Percentiles rank a stretch among this genome's conserved stretches.
These are phyloP conservation scores for Clohesyomyces aquaticus DNA, from an alignment of 495 filamentous ascomycete species.

Conservation along the genomic window DNA sequence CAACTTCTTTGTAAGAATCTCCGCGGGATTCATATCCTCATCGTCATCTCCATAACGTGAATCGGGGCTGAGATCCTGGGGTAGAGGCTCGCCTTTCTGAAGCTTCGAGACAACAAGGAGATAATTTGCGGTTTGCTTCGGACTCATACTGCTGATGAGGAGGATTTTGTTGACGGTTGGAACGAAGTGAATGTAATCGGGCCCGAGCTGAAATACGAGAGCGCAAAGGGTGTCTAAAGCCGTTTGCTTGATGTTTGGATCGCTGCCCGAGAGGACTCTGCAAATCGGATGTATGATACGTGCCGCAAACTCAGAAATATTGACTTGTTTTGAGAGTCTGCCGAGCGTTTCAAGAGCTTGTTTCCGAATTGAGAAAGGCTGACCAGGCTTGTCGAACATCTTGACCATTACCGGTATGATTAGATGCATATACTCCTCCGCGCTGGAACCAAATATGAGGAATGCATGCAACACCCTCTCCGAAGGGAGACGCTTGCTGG, in stretches of 20 bases:
- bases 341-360: slow-evolving; percentile 92
- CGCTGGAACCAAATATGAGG: slow-evolving; percentile 92
- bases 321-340: slow-evolving; percentile 93
- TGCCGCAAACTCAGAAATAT: slow-evolving; percentile 94
- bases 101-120: slow-evolving; percentile 87
- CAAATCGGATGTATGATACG: slow-evolving; percentile 90
- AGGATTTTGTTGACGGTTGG: slow-evolving; percentile 79
- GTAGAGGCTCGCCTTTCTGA: slow-evolving; percentile 88
- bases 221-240: slow-evolving; percentile 96
- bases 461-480: slow-evolving; percentile 94
- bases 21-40: slow-evolving; percentile 77
- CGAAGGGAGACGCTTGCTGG: slow-evolving; percentile 71
- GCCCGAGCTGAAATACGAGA: slow-evolving; percentile 91
- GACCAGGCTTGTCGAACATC: slow-evolving; percentile 82
- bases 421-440: slow-evolving; percentile 98
- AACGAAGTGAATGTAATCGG: slow-evolving; percentile 91
- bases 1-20: slow-evolving; percentile 88
- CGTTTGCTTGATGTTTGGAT: slow-evolving; percentile 73
- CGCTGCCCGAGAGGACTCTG: slow-evolving; percentile 71
- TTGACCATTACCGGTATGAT: slow-evolving; percentile 96
- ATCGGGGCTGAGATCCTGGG: slow-evolving; percentile 90
- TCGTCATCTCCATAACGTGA: slow-evolving; percentile 76
- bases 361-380: slow-evolving; percentile 77
- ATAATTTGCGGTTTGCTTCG: slow-evolving; percentile 89
- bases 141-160: slow-evolving; percentile 67